Evolutionary conservation across 2,329 filamentous ascomycete genomes (phyloP), one percentile per base, ranked within the genome.

Genomic region (Colletotrichum sp.): DNA sequence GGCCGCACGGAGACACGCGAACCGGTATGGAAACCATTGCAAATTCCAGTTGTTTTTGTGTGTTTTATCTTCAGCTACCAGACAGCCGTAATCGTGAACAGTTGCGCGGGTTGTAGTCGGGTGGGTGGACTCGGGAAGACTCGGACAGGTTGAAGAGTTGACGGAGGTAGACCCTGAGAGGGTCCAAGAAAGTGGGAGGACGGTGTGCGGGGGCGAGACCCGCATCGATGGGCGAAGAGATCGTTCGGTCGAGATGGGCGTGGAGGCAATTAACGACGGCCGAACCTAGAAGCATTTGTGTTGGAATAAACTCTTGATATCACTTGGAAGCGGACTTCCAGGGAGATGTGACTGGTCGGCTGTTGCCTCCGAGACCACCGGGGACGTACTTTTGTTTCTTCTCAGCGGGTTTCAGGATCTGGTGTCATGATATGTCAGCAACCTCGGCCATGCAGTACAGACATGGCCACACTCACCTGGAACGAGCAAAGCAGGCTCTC

Each of bases 361-460:
- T 91, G 89, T 91, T 90, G 88, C 91, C 90, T 88, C 91, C 93
- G 87, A 94, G 90, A 89, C 91, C 90, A 89, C 90, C 90, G 89
- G 93, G 91, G 85, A 98, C 96, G 91, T 98, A 99, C 96, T 99
- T 99, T 95, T 98, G 96, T 94, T 99, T 99, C 94, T 99, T 99
- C 92, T 99, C 97, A 87, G 97, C 97, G 84, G 97, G 97, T 91
- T 99, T 99, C 90, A 99, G 91, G 85, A 99, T 99, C 95, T 98
- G 81, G 32, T 70, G 63, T 59, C 64, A n/a, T n/a, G 13, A 24
- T 7, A 39, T 34, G 67, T 78, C 52, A 78, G 77, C 67, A 67
- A 69, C 57, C 62, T 49, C 30, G n/a, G 24, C 55, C 24, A 52
- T 16, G 55, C 44, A 32, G 39, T 16, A 18, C 7, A 5, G 16